Evolutionary conservation across 495 filamentous ascomycete genomes (phyloP).

Genomic region (Achaetomiella virescens): DNA sequence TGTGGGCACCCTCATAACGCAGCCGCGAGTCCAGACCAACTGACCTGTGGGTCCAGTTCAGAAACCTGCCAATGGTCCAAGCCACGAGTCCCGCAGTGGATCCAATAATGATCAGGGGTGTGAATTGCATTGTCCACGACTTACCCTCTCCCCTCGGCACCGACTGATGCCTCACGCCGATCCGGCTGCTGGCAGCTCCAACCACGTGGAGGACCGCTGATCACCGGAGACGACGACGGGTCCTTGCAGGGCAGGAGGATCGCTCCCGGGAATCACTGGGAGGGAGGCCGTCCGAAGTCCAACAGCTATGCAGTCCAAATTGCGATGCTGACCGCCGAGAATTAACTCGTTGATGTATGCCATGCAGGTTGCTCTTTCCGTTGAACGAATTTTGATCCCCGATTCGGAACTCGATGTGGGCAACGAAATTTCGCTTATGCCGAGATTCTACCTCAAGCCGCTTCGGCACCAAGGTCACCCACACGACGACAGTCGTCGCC

Average conservation of each 20-base stretch:
- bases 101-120: neutral
- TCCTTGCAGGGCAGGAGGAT: neutral
- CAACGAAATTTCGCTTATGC: neutral
- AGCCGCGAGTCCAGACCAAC: too few species aligned
- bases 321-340: neutral
- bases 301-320: too few species aligned
- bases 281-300: too few species aligned
- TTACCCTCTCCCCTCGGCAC: neutral
- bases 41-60: too few species aligned
- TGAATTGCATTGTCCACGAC: too few species aligned
- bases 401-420: neutral
- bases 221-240: neutral
- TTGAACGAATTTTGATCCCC: neutral
- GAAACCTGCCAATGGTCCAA: neutral
- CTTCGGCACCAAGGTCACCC: too few species aligned
- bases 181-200: conserved; percentile 20
- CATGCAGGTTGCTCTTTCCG: too few species aligned
- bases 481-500: too few species aligned
- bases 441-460: neutral
- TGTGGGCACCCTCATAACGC: too few species aligned
- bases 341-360: too few species aligned
- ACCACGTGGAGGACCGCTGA: conserved; percentile 10
- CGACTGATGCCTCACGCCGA: conserved; percentile 13
- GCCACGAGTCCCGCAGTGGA: neutral
- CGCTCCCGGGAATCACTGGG: too few species aligned